Conservation (phyloP, 1,284 basidiomycete species). For the Ustilago crameri region DNA sequence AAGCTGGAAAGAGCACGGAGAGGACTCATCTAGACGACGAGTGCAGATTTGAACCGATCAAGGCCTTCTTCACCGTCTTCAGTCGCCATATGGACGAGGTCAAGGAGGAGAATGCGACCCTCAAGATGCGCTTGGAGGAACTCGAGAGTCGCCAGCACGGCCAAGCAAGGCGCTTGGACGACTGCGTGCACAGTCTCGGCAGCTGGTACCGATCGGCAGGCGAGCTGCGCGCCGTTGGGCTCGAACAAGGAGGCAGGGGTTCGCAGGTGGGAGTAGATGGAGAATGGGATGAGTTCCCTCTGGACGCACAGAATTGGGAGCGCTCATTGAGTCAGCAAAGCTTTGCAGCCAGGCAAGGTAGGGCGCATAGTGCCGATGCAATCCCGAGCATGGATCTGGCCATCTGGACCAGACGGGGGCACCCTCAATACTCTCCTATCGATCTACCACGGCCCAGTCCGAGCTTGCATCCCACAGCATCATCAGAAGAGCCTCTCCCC, state of each 20-base stretch:
- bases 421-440: constrained; percentile 1
- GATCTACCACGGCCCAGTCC: constrained; percentile 1
- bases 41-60: constrained; percentile 47
- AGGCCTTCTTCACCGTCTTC: constrained; percentile 39
- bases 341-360: constrained; percentile 11
- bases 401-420: constrained; percentile 21
- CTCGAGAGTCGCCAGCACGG: constrained; percentile 21
- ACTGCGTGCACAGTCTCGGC: constrained; percentile 42
- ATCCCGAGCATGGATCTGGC: constrained; percentile 17
- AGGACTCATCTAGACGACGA: constrained; percentile 25
- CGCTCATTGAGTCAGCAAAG: constrained; percentile 31
- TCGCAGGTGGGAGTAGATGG: constrained; percentile 42
- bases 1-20: constrained; percentile 12
- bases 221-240: constrained; percentile 1
- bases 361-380: constrained; percentile 28
- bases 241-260: constrained; percentile 15
- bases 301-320: constrained; percentile 48
- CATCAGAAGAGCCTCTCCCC: constrained; percentile 1
- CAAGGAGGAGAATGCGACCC: constrained; percentile 31
- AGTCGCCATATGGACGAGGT: constrained; percentile 24
- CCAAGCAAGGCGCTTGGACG: constrained; percentile 26
- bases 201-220: constrained; percentile 48
- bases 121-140: constrained; percentile 26
- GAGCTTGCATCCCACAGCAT: neutral
- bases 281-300: constrained; percentile 51